Conservation (phyloP, 2,329 filamentous ascomycete genomes). For the Escovopsis sp. region DNA sequence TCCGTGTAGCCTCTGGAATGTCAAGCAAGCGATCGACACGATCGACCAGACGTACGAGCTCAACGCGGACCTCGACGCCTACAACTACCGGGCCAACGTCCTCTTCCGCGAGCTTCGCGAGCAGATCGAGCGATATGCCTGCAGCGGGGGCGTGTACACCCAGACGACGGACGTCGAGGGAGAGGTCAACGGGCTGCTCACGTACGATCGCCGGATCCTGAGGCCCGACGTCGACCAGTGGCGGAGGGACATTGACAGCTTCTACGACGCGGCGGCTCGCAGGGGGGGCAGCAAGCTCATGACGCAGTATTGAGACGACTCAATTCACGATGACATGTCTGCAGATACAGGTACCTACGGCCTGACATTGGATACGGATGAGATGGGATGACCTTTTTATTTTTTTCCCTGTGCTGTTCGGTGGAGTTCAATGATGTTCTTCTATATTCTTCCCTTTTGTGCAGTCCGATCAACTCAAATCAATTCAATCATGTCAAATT, state of each 20-base stretch:
- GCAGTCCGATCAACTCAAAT: too few species aligned
- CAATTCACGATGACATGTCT: background rate
- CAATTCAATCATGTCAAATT: too few species aligned
- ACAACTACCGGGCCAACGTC: slow-evolving; percentile 50
- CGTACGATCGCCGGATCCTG: slow-evolving; percentile 49
- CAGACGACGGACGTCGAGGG: slow-evolving; percentile 64
- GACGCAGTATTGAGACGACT: background rate
- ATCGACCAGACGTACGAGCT: slow-evolving; percentile 58
- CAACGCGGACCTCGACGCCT: slow-evolving; percentile 38
- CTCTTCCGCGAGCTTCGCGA: slow-evolving; percentile 47
- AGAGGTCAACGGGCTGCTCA: slow-evolving; percentile 57
- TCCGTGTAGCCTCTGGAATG: slow-evolving; percentile 45
- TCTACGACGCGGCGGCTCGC: slow-evolving; percentile 39
- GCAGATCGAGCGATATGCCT: slow-evolving; percentile 44
- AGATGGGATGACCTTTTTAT: too few species aligned
- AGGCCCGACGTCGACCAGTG: slow-evolving; percentile 43
- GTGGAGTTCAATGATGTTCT: too few species aligned
- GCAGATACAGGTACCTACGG: background rate
- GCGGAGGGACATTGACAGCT: slow-evolving; percentile 41
- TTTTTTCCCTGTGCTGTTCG: too few species aligned
- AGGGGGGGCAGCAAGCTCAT: background rate
- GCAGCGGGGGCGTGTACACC: slow-evolving; percentile 56
- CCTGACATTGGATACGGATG: too few species aligned
- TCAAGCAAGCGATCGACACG: slow-evolving; percentile 38
- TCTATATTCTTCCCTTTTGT: too few species aligned